Evolutionary conservation across 495 filamentous ascomycete species (phyloP), one percentile per base, ranked within the genome.

Genomic region (Polyplosphaeria fusca): DNA sequence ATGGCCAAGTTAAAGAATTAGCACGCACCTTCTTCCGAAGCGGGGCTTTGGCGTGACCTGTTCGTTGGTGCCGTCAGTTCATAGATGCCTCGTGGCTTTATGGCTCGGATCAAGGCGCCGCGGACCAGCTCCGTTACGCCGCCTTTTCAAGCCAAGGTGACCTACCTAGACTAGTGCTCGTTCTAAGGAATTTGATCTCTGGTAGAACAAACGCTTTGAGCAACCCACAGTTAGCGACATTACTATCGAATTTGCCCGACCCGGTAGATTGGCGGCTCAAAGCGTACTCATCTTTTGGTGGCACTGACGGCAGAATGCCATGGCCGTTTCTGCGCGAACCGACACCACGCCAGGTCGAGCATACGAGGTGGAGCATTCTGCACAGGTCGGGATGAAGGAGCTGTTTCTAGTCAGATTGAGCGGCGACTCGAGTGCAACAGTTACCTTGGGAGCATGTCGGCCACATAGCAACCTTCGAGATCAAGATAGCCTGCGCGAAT

Each of bases 401-500:
- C 30, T 35, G 30, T 7, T 7, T 7, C 30, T 14, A 35, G 30
- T 35, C 30, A 35, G 30, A 35, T 14, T 4, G 27, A 13, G 12
- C 41, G 16, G 26, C 9, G n/a, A 3, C 32, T 18, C 7, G 53
- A 45, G 35, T 52, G 32, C 86, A 82, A 12, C 11, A 7, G 26
- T 4, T 39, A 55, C 52, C 85, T 88, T 54, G 87, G 86, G 4
- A 95, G 78, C 72, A 96, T 80, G 63, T 95, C 89, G 16, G 83
- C 77, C 2, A 90, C 77, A 0, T 80, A 86, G 68, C 89, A 94
- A 1, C 86, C 88, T 23, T 86, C 81, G 4, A 89, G 71, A 69
- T 96, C 91, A 43, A 96, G 73, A 68, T 93, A 93, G 1, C 91
- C 89, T 32, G 87, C 89, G 47, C 91, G 78, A 24, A 79, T 79